These are phyloP conservation scores for Diplocarpon mali DNA, from an alignment of 2,329 filamentous ascomycete species.

Conservation along the genomic window DNA sequence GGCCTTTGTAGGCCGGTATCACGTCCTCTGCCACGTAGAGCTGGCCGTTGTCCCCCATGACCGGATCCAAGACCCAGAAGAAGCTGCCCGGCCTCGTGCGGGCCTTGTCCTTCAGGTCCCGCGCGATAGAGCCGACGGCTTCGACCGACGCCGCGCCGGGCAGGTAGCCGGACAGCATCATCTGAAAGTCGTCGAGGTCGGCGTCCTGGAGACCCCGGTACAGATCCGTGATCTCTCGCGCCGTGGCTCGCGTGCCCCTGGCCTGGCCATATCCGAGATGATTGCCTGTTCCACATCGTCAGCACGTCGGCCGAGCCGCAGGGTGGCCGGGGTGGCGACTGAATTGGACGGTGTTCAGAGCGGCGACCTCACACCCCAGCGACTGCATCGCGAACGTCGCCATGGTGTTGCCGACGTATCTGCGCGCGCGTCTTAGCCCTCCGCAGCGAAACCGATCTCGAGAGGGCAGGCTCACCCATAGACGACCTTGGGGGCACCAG, in stretches of 20 bases:
- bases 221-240: constrained; percentile 71
- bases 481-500: constrained; percentile 49
- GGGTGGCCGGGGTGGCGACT: constrained; percentile 47
- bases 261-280: constrained; percentile 87
- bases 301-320: neutral
- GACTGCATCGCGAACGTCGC: constrained; percentile 90
- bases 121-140: constrained; percentile 72
- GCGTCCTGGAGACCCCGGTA: constrained; percentile 78
- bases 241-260: constrained; percentile 72
- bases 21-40: constrained; percentile 89
- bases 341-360: constrained; percentile 94
- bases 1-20: constrained; percentile 75
- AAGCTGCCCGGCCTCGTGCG: constrained; percentile 59
- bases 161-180: constrained; percentile 91
- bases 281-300: constrained; percentile 53
- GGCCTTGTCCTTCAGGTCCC: constrained; percentile 62
- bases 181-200: constrained; percentile 79
- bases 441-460: neutral
- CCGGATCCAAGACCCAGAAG: constrained; percentile 96
- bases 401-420: constrained; percentile 97
- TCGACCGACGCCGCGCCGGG: constrained; percentile 77
- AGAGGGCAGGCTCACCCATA: constrained; percentile 49
- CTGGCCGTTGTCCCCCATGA: constrained; percentile 93
- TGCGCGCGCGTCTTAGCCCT: constrained; percentile 30
- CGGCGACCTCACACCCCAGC: constrained; percentile 84